A percentile compares a stretch with the other conserved stretches of the same genome.
Evolutionary conservation across 2,329 filamentous ascomycete species (phyloP).

Genomic region (Xylogone sp.): DNA sequence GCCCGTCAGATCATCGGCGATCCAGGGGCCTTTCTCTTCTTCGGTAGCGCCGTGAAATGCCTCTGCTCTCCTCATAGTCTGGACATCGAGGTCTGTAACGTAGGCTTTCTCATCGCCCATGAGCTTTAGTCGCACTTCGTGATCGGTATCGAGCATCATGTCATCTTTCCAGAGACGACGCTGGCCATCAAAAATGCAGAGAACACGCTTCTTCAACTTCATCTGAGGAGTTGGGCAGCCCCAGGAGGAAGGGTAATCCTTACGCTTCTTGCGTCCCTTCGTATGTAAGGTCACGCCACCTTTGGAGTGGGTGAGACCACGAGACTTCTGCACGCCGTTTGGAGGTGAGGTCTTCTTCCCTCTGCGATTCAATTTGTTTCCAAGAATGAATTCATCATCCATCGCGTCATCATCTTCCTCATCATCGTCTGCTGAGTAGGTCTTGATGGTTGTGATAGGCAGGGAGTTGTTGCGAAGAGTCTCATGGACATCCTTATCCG

Average conservation of each 20-base stretch:
- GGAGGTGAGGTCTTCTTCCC: conserved; percentile 25
- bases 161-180: conserved; percentile 94
- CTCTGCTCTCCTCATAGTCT: conserved; percentile 84
- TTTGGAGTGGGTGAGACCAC: conserved; percentile 74
- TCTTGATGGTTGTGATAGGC: conserved; percentile 36
- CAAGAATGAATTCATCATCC: conserved; percentile 53
- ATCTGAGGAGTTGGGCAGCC: conserved; percentile 89
- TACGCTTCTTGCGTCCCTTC: conserved; percentile 79
- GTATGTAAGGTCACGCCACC: conserved; percentile 61
- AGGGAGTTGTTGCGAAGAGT: conserved; percentile 59
- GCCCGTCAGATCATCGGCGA: conserved; percentile 66
- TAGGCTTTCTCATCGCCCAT: conserved; percentile 60
- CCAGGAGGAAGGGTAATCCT: conserved; percentile 92
- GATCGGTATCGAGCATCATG: conserved; percentile 95
- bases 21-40: conserved; percentile 84
- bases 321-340: conserved; percentile 61
- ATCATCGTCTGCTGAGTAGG: conserved; percentile 40
- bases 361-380: conserved; percentile 38
- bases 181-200: conserved; percentile 86
- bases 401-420: conserved; percentile 55
- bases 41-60: conserved; percentile 76
- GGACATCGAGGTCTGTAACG: conserved; percentile 88
- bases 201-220: conserved; percentile 96
- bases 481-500: conserved; percentile 58
- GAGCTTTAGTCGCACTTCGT: conserved; percentile 84